phyloP scores from a whole-genome alignment of 2,329 filamentous ascomycete genomes.

The Parastagonospora avenae region DNA sequence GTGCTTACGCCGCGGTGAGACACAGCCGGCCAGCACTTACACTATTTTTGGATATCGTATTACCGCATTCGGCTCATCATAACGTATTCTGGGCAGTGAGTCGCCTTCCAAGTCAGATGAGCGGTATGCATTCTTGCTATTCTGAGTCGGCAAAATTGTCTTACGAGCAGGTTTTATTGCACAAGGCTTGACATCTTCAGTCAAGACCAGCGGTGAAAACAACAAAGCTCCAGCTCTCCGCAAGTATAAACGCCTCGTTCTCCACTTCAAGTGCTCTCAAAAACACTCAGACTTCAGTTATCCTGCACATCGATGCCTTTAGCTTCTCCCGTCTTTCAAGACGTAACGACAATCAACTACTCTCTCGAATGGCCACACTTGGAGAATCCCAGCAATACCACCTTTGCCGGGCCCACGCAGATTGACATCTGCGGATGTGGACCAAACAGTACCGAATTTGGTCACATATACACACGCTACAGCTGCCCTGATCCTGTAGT shows the following conservation, averaged over 20 bases:
- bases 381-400: conserved; percentile 37
- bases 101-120: conserved; percentile 12
- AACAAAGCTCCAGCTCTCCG: neutral
- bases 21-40: conserved; percentile 9
- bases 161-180: conserved; percentile 1
- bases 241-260: neutral
- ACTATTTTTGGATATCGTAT: conserved; percentile 21
- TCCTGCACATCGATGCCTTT: conserved; percentile 24
- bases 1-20: conserved; percentile 14
- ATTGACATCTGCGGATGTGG: conserved; percentile 34
- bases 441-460: conserved; percentile 13
- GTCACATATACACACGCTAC: conserved; percentile 40
- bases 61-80: conserved; percentile 11
- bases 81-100: conserved; percentile 3
- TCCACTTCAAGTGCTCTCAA: no score
- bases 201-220: no score
- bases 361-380: conserved; percentile 33
- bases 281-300: no score
- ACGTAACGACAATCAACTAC: conserved; percentile 45
- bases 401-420: conserved; percentile 32
- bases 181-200: neutral
- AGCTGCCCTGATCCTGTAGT: conserved; percentile 31
- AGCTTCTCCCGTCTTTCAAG: conserved; percentile 37
- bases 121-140: conserved; percentile 26
- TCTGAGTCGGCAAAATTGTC: conserved; percentile 4